Evolutionary conservation across 805 yeast species (phyloP), one percentile per base, ranked within the genome.

Genomic region (Nakazawaea populi): DNA sequence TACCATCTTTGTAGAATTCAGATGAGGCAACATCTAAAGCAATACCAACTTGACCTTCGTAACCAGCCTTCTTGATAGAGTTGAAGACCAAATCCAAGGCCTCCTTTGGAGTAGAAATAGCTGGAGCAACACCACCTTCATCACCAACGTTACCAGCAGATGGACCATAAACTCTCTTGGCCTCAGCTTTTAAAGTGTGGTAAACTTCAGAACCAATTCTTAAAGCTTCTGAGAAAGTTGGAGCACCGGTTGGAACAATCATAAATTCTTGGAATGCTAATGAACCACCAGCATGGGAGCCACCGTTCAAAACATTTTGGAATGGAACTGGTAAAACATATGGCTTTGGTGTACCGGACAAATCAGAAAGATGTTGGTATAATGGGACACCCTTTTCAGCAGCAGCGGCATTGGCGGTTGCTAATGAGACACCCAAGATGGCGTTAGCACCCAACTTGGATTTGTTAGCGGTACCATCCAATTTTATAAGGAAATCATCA

Each of bases 71-170:
- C 71, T 83, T 88, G 72, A 94, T 92, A 69, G 99, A 89, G 60
- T 74, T 85, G 63, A 82, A 80, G 73, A 92, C 89, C 73, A 92
- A 85, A 79, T 94, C 97, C 61, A 92, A 80, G 65, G 98, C 99
- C 83, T 92, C 98, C 75, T 83, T 88, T 70, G 99, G 92, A 64
- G 97, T 82, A 61, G 86, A 81, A 62, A 94, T 85, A 75, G 90
- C 89, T 75, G 99, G 99, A 67, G 99, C 99, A 80, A 92, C 97
- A 85, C 99, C 99, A 87, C 99, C 99, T 83, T 92, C 99, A 76
- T 92, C 99, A 84, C 99, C 99, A 71, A 92, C 99, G 80, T 92
- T 92, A 78, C 97, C 98, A 67, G 99, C 99, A 58, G 96, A 85
- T 70, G 89, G 86, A 71, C 99, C 99, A 86, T 92, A 94, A 73